phyloP scores from a whole-genome alignment of 108 stramenopile species.

The Cyclotella kingstonii region DNA sequence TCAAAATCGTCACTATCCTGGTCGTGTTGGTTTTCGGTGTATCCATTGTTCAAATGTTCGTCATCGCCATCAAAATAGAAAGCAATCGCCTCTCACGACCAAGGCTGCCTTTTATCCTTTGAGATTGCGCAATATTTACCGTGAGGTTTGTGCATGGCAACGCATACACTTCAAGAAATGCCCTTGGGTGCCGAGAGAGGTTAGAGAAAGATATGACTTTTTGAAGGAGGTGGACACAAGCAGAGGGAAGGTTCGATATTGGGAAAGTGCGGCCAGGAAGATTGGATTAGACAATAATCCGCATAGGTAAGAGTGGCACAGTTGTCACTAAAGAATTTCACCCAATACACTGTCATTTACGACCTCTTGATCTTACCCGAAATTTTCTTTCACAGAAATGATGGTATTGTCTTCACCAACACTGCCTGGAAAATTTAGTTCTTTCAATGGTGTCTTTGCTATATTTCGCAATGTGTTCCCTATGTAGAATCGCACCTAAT shows the following conservation, averaged over 20 bases:
- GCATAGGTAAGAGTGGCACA: slow-evolving; percentile 17
- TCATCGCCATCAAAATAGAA: not conserved
- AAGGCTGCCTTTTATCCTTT: slow-evolving; percentile 46
- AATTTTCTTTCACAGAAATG: slow-evolving; percentile 19
- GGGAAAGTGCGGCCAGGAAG: slow-evolving; percentile 45
- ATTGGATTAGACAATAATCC: slow-evolving; percentile 51
- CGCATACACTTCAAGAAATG: slow-evolving; percentile 55
- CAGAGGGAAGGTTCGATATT: slow-evolving; percentile 46
- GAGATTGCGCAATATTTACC: slow-evolving; percentile 44
- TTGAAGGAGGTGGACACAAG: slow-evolving; percentile 41
- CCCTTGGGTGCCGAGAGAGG: slow-evolving; percentile 28
- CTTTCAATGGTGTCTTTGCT: too few species aligned
- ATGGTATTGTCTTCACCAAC: slow-evolving; percentile 39
- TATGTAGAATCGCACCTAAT: too few species aligned
- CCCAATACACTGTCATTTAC: not conserved
- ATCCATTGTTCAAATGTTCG: slow-evolving; percentile 40
- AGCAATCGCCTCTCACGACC: slow-evolving; percentile 12
- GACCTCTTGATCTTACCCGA: not conserved
- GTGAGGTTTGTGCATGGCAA: slow-evolving; percentile 54
- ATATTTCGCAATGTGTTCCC: too few species aligned
- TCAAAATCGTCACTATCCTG: slow-evolving; percentile 41
- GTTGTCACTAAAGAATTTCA: not conserved
- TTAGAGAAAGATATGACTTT: slow-evolving; percentile 41
- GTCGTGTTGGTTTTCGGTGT: slow-evolving; percentile 46
- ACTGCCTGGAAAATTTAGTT: slow-evolving; percentile 29